Evolutionary conservation across 345 rosid species (phyloP), one percentile per base, ranked within the genome.

Genomic region (Rhodamnia rubescens): DNA sequence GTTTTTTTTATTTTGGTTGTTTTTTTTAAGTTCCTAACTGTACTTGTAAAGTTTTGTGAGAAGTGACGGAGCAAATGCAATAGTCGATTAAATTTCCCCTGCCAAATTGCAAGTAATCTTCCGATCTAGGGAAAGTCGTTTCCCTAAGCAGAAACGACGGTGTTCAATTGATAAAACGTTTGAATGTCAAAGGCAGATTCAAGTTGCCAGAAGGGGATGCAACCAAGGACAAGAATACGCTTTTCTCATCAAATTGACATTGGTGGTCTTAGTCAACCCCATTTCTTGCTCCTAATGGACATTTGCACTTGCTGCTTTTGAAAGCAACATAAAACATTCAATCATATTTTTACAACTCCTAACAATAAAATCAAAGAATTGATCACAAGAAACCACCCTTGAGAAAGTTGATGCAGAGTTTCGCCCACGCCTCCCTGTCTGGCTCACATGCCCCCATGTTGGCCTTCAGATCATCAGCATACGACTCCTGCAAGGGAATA

Each of bases 371-470:
- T n/a, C 52, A 40, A 40, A 18, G 32, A 29, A 61, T 36, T 18
- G 4, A 69, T 69, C 0, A 18, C 84, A 82, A 86, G 47, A 89
- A 27, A 87, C 88, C 90, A 42, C 92, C 91, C 91, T 93, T 94
- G 87, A 93, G 95, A 81, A 94, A 93, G 89, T 86, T 85, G 75
- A 83, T 85, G 91, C 96, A 94, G 20, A 91, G 50, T 13, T 85
- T 87, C 90, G 84, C 91, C 98, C 94, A 94, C 11, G 90, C 90
- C 87, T 91, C 93, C 84, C 69, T 86, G 29, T 93, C 92, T 1
- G 96, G 92, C 84, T 92, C 92, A 11, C 88, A 74, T 29, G 54
- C 87, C 84, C 86, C 93, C 83, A 93, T 29, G 2, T 83, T 89
- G 15, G 89, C 92, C 91, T 82, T 93, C 47, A 88, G 84, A 85